Base-by-base conservation (phyloP, 202 grass and related monocot species). In the Setaria italica region DNA sequence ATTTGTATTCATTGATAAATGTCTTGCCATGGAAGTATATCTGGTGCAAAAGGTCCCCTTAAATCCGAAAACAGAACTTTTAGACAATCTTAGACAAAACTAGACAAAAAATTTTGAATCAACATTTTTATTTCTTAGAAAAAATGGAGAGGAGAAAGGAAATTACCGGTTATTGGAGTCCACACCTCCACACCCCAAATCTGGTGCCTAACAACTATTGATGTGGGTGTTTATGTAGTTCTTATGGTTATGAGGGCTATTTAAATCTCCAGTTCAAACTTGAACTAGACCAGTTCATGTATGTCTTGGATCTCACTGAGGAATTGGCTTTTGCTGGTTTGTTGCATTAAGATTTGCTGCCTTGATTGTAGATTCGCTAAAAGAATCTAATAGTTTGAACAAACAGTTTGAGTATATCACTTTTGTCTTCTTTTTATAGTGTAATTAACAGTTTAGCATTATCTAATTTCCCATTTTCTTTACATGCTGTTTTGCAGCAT, bases 381-480 rank as follows among this genome's bases (percentile, higher is more conserved):
- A 60, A 60, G 29, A 29, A 2, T 29, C n/a, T 60, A 29, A 0
- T 60, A 60, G 21, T 60, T 29, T 3, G n/a, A 59, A 25, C 57
- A 59, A 59, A 59, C n/a, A 59, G n/a, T n/a, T 11, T 25, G 57
- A 8, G 25, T 29, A 4, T 29, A 60, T 25, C 57, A 29, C 9
- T 60, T 60, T 60, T 60, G 3, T 60, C 57, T 25, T 21, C n/a
- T 46, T 53, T 32, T 3, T 53, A 4, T 33, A 54, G 29, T 39
- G 39, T 33, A 53, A 49, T 4, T 39, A 42, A 6, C 34, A 41
- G 69, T 25, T 7, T 64, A 42, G 12, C 34, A 25, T 57, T 81
- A 30, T 43, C 51, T 55, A 19, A 2, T 45, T 81, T 58, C 51
- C 1, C 2, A 42, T 81, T 81, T 70, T 81, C 50, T 56, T 81